These are phyloP conservation scores for Penicillium sp. DNA, from an alignment of 2,329 filamentous ascomycete genomes.

Conservation along the genomic window DNA sequence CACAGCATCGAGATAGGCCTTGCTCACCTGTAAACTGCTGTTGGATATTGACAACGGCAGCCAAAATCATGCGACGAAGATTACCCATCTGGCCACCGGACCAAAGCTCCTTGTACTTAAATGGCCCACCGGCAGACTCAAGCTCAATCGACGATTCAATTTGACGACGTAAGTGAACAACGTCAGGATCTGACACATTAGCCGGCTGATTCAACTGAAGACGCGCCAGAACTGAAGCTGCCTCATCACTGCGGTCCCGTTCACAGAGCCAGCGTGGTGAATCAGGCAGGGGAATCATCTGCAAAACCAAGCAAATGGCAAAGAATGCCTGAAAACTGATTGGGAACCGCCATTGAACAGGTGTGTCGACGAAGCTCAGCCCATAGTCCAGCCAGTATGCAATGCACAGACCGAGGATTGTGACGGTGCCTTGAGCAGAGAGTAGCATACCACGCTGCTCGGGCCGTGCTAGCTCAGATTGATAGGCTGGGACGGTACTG, in stretches of 20 bases:
- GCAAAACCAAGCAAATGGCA: conserved; percentile 38
- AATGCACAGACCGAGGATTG: conserved; percentile 49
- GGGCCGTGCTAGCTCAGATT: conserved; percentile 21
- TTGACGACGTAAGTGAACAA: conserved; percentile 16
- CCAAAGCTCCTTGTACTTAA: conserved; percentile 39
- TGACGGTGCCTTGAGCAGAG: conserved; percentile 32
- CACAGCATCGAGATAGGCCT: rapidly evolving
- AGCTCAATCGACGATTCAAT: conserved; percentile 42
- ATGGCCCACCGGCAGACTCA: conserved; percentile 32
- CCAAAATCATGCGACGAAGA: conserved; percentile 35
- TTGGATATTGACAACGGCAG: conserved; percentile 36
- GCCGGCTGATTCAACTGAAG: conserved; percentile 25
- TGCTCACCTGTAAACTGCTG: conserved; percentile 38
- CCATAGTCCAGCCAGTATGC: conserved; percentile 52
- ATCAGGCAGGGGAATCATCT: conserved; percentile 40
- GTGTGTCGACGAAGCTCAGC: conserved; percentile 26
- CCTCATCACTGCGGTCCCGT: conserved; percentile 35
- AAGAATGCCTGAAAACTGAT: conserved; percentile 45
- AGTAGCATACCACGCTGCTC: conserved; percentile 20
- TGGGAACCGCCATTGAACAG: conserved; percentile 47
- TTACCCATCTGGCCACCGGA: conserved; percentile 34
- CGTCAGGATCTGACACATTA: conserved; percentile 17
- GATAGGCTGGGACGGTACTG: conserved; percentile 23
- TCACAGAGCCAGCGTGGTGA: conserved; percentile 39
- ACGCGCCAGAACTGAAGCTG: conserved; percentile 27